Base-by-base conservation (phyloP, 129 eudicot species). In the Lactuca saligna region DNA sequence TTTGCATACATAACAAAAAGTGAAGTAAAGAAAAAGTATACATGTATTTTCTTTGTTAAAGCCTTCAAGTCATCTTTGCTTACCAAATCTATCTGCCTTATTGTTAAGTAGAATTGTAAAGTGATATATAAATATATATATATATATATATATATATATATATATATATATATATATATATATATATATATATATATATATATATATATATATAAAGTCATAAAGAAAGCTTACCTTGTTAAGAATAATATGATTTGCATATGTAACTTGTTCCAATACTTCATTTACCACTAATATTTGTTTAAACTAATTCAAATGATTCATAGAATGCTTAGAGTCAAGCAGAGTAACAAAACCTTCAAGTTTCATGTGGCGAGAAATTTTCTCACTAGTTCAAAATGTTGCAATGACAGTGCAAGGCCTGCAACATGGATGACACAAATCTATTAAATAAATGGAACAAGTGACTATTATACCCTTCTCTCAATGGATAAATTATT, bases 371-470 rank as follows among this genome's bases (percentile, higher is more conserved):
- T 86, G 61, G 14, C 91, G 89, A 29, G 98, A 86, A 57, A 92
- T 80, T 72, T 86, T 78, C 80, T 89, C 96, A 57, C 89, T 96
- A 3, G 84, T 79, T 64, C 91, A 88, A 83, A 92, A 88, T 16
- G 98, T 92, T 75, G 88, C 98, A 81, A 92, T 88, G 13, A 92
- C 98, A 2, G 98, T 60, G 96, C 98, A 80, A 92, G 98, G 74
- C 98, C 98, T 88, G 78, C 70, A 75, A 51, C 72, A 62, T 32
- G 68, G 16, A 48, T 46, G 38, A 44, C 12, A 17, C 61, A 65
- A 32, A 29, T 4, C 11, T 29, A 49, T 15, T 7, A 42, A 42
- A 17, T 51, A 57, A 44, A 8, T 61, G 12, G 48, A 65, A 20
- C 20, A 20, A 20, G 20, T 20, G 20, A 20, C 20, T 20, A 20